These are phyloP conservation scores for Seiridium cupressi DNA, from an alignment of 2,329 filamentous ascomycete genomes.

Conservation along the genomic window DNA sequence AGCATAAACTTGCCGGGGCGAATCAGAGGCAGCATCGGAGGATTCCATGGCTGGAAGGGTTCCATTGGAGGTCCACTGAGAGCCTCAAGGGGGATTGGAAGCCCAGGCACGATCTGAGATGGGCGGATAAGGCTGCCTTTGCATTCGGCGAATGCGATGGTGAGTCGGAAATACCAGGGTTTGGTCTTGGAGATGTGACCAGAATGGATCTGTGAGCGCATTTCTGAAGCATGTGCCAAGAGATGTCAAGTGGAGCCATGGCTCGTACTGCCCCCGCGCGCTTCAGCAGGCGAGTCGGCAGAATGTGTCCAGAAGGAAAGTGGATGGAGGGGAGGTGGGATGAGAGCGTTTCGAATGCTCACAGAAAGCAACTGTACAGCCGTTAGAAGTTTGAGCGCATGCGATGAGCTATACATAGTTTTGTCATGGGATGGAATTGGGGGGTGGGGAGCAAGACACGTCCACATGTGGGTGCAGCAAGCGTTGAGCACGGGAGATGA, in stretches of 20 bases:
- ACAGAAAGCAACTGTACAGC: not conserved
- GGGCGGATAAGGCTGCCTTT: not conserved
- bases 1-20: constrained; percentile 6
- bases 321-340: not conserved
- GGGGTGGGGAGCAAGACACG: no score
- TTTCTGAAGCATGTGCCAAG: constrained; percentile 4
- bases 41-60: not conserved
- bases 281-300: not conserved
- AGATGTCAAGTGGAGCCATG: not conserved
- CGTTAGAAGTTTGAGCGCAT: not conserved
- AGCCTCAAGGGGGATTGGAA: not conserved
- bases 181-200: not conserved
- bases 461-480: no score
- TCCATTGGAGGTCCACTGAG: not conserved
- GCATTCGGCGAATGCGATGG: not conserved
- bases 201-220: not conserved
- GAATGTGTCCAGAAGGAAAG: not conserved
- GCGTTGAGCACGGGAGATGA: no score
- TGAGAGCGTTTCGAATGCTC: not conserved
- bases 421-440: not conserved
- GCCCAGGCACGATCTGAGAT: not conserved
- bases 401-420: not conserved
- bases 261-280: not conserved
- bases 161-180: constrained; percentile 4
- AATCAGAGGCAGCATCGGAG: not conserved